phyloP scores from a whole-genome alignment of 371 early-diverging fungal species.

The Rhizopus arrhizus region DNA sequence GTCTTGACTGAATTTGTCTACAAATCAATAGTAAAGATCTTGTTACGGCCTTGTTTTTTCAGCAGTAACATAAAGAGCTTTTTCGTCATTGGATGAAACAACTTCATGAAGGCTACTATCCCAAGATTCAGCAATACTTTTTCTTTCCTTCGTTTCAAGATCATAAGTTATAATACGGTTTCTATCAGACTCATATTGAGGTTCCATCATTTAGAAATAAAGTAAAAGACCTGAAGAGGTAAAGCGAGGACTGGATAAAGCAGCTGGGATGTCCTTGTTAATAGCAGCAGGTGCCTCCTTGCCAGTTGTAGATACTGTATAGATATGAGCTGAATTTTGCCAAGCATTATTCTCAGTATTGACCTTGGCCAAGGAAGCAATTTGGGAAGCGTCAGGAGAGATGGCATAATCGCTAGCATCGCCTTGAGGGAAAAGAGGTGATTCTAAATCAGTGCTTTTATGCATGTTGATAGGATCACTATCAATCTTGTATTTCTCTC shows the following conservation, averaged over 20 bases:
- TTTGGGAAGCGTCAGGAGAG: constrained; percentile 64
- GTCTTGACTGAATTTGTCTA: constrained; percentile 43
- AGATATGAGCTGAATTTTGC: constrained; percentile 75
- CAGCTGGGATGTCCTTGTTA: constrained; percentile 63
- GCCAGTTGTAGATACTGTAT: constrained; percentile 60
- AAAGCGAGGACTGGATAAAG: constrained; percentile 66
- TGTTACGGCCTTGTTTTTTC: constrained; percentile 65
- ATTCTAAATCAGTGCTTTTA: constrained; percentile 53
- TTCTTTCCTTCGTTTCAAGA: constrained; percentile 36
- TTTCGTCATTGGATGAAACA: constrained; percentile 46
- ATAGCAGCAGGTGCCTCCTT: constrained; percentile 42
- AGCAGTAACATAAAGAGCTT: constrained; percentile 60
- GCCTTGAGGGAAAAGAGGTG: constrained; percentile 62
- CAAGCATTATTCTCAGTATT: constrained; percentile 70
- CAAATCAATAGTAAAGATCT: constrained; percentile 57
- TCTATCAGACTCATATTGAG: constrained; percentile 79
- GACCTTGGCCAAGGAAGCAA: constrained; percentile 75
- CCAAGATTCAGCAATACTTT: constrained; percentile 60
- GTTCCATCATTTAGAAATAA: constrained; percentile 74
- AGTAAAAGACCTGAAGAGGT: constrained; percentile 68
- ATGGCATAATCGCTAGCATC: constrained; percentile 62
- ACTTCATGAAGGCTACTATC: constrained; percentile 66
- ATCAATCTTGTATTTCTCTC: constrained; percentile 22
- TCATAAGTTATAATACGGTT: constrained; percentile 71
- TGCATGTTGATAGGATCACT: constrained; percentile 57